These are phyloP conservation scores for Phanerodontia chrysosporium DNA, from an alignment of 768 basidiomycete genomes.

Conservation along the genomic window DNA sequence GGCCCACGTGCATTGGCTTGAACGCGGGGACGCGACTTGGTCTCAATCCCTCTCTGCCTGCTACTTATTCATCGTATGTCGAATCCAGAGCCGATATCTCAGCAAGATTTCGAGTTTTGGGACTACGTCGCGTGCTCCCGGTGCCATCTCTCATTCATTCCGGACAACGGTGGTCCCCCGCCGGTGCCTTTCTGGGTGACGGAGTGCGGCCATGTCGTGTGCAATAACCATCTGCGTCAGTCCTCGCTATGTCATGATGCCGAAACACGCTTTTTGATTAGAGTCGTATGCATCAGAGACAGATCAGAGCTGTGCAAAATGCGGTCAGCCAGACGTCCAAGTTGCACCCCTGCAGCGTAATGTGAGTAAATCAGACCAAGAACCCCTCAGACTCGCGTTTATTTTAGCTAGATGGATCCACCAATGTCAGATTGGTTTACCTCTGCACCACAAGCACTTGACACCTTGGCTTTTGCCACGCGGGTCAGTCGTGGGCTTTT, in stretches of 20 bases:
- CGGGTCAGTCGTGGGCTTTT: slow-evolving; percentile 53
- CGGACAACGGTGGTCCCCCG: slow-evolving; percentile 44
- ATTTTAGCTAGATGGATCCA: slow-evolving; percentile 55
- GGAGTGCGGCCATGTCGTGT: slow-evolving; percentile 82
- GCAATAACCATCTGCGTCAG: slow-evolving; percentile 82
- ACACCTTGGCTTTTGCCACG: slow-evolving; percentile 59
- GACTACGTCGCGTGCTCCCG: slow-evolving; percentile 69
- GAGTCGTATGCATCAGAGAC: too few relatives aligned
- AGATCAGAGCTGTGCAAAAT: slow-evolving; percentile 72
- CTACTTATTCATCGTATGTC: neutral
- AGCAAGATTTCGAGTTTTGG: slow-evolving; percentile 61
- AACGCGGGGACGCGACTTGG: too few relatives aligned
- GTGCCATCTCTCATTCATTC: slow-evolving; percentile 64
- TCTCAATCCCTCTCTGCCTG: too few relatives aligned
- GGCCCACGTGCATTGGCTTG: too few relatives aligned
- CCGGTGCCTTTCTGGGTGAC: slow-evolving; percentile 83
- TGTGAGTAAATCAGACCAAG: slow-evolving; percentile 35
- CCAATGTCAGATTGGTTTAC: slow-evolving; percentile 85
- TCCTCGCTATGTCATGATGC: neutral
- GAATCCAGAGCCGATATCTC: neutral
- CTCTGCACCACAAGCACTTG: slow-evolving; percentile 55
- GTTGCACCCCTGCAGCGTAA: slow-evolving; percentile 70
- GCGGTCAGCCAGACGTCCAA: slow-evolving; percentile 59
- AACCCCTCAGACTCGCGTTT: neutral
- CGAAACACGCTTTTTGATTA: too few relatives aligned